phyloP scores from a whole-genome alignment of 1,139 yeast species.

The Protomyces inundatus region DNA sequence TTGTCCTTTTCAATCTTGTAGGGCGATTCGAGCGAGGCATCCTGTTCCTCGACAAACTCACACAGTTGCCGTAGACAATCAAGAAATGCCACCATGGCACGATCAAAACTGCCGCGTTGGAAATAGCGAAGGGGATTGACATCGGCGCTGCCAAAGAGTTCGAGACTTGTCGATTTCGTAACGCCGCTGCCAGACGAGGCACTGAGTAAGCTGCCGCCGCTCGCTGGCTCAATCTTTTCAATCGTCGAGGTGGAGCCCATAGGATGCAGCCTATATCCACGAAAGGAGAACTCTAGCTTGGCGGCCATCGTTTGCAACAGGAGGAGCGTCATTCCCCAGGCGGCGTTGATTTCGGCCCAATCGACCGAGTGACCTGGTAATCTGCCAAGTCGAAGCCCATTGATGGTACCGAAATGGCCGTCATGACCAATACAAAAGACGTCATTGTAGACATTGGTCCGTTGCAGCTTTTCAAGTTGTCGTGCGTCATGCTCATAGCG shows the following conservation, averaged over 20 bases:
- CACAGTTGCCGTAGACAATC: slow-evolving; percentile 60
- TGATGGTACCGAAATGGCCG: slow-evolving; percentile 80
- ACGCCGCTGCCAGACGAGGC: background rate
- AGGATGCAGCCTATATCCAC: slow-evolving; percentile 65
- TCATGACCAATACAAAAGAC: slow-evolving; percentile 77
- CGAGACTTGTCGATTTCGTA: slow-evolving; percentile 37
- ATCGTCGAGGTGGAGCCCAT: slow-evolving; percentile 81
- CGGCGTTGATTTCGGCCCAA: slow-evolving; percentile 91
- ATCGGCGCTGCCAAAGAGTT: slow-evolving; percentile 61
- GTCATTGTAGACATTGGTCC: slow-evolving; percentile 72
- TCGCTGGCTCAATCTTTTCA: slow-evolving; percentile 48
- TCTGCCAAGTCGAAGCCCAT: slow-evolving; percentile 73
- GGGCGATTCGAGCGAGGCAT: slow-evolving; percentile 53
- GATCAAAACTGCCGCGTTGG: slow-evolving; percentile 65
- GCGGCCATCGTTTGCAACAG: slow-evolving; percentile 61
- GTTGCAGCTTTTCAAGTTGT: slow-evolving; percentile 49
- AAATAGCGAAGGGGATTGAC: slow-evolving; percentile 56
- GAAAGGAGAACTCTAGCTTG: slow-evolving; percentile 52
- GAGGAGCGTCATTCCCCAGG: slow-evolving; percentile 76
- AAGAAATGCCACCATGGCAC: slow-evolving; percentile 69
- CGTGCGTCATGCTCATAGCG: slow-evolving; percentile 30
- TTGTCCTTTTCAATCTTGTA: slow-evolving; percentile 59
- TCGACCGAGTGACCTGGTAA: slow-evolving; percentile 53
- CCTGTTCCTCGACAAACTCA: slow-evolving; percentile 46
- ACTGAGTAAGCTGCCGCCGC: slow-evolving; percentile 36